phyloP scores from a whole-genome alignment of 257 asterid species.

The Solanum chaucha region DNA sequence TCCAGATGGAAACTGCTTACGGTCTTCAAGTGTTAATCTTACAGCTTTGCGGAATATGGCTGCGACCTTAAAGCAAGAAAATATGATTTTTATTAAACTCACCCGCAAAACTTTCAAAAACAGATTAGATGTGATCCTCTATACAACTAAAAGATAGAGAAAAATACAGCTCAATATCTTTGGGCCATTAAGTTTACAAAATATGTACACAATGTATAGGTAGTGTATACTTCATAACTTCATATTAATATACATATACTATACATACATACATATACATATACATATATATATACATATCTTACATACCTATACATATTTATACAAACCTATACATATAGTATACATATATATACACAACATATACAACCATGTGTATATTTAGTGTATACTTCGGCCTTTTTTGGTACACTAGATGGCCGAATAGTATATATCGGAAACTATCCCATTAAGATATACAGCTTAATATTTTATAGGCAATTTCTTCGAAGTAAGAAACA shows the following conservation, averaged over 20 bases:
- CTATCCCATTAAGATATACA: background rate
- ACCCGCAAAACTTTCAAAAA: background rate
- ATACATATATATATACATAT: background rate
- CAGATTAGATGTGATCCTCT: background rate
- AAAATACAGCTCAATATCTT: background rate
- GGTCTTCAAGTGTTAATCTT: slow-evolving; percentile 72
- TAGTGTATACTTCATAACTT: background rate
- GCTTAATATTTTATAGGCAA: background rate
- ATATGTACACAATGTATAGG: background rate
- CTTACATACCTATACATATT: background rate
- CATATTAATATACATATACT: background rate
- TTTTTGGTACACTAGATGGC: background rate
- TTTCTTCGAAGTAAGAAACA: background rate
- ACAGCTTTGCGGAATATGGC: slow-evolving; percentile 74
- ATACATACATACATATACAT: background rate
- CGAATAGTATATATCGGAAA: background rate
- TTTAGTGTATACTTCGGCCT: background rate
- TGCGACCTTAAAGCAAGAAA: slow-evolving; percentile 38
- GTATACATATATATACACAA: background rate
- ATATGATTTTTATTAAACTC: background rate
- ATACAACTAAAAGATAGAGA: background rate
- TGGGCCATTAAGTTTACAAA: background rate
- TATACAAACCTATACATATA: background rate
- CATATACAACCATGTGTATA: background rate
- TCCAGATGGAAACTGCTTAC: slow-evolving; percentile 68